These are phyloP conservation scores for Elongisporangium prolatum DNA, from an alignment of 352 stramenopile species.

Conservation along the genomic window DNA sequence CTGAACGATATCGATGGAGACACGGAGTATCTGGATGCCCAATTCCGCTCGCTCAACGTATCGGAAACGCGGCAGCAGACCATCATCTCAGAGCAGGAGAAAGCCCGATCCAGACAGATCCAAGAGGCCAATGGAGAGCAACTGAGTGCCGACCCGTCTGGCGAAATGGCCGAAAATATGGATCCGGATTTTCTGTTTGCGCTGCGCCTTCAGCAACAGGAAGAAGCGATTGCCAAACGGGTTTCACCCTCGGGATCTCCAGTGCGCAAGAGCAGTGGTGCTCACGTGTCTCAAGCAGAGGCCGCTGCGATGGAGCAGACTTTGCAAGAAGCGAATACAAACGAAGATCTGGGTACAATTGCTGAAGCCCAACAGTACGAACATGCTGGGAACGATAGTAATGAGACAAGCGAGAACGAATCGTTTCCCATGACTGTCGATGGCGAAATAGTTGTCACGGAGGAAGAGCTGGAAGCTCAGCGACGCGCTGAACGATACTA, in stretches of 20 bases:
- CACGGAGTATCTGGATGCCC: slow-evolving; percentile 65
- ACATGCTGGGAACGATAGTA: slow-evolving; percentile 1
- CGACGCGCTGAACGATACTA: slow-evolving; percentile 66
- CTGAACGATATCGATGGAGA: slow-evolving; percentile 90
- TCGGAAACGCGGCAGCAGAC: slow-evolving; percentile 65
- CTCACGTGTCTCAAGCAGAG: background rate
- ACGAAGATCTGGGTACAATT: slow-evolving; percentile 1
- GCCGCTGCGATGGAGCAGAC: background rate
- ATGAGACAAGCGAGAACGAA: slow-evolving; percentile 27
- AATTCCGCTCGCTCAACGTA: slow-evolving; percentile 61
- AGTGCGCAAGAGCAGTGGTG: slow-evolving; percentile 17
- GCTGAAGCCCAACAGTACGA: background rate
- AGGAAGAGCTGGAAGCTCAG: slow-evolving; percentile 67
- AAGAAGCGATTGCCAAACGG: slow-evolving; percentile 34
- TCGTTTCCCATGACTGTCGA: slow-evolving; percentile 36
- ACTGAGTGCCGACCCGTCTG: background rate
- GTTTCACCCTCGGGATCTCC: slow-evolving; percentile 8
- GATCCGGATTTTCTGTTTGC: slow-evolving; percentile 75
- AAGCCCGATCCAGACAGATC: slow-evolving; percentile 9
- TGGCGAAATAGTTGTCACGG: slow-evolving; percentile 51
- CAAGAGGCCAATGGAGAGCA: background rate
- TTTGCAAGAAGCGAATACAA: slow-evolving; percentile 4
- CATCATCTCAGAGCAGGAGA: slow-evolving; percentile 55
- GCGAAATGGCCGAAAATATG: slow-evolving; percentile 9
- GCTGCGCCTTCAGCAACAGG: slow-evolving; percentile 71